phyloP scores from a whole-genome alignment of 2,329 filamentous ascomycete genomes.

The Bipolaris oryzae region DNA sequence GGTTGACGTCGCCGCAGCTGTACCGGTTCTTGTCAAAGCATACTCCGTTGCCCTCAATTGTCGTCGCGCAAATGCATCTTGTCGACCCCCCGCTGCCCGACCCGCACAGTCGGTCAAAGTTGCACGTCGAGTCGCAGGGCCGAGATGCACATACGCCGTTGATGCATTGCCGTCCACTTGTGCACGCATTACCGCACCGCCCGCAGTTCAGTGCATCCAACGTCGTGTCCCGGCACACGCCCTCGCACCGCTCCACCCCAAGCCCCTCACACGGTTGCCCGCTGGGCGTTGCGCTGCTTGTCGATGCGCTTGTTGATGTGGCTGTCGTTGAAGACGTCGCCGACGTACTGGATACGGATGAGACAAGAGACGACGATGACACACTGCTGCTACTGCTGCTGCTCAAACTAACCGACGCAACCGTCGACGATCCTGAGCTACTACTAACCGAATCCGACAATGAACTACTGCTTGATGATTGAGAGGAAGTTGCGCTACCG shows the following conservation, averaged over 20 bases:
- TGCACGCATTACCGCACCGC: slow-evolving; percentile 34
- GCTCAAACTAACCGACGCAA: neutral
- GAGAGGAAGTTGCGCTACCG: neutral
- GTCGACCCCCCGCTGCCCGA: slow-evolving; percentile 16
- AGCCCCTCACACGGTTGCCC: slow-evolving; percentile 21
- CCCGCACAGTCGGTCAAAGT: slow-evolving; percentile 34
- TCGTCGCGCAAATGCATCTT: slow-evolving; percentile 38
- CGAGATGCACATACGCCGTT: slow-evolving; percentile 43
- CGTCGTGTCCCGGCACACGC: slow-evolving; percentile 30
- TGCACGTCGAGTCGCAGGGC: slow-evolving; percentile 39
- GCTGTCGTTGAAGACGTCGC: slow-evolving; percentile 3
- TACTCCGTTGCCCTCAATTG: slow-evolving; percentile 30
- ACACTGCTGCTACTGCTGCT: slow-evolving; percentile 2
- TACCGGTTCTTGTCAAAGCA: slow-evolving; percentile 37
- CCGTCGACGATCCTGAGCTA: neutral
- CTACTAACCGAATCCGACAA: neutral
- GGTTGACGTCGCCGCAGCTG: slow-evolving; percentile 16
- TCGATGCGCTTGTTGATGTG: slow-evolving; percentile 2
- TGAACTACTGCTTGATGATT: slow-evolving; percentile 2
- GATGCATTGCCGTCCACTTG: slow-evolving; percentile 29
- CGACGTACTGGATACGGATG: slow-evolving; percentile 2
- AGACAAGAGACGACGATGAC: neutral
- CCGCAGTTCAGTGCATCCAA: slow-evolving; percentile 36
- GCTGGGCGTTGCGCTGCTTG: slow-evolving; percentile 6
- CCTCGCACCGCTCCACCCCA: slow-evolving; percentile 26